Conservation (phyloP, 345 rosid genomes). For the Rhodamnia rubescens region DNA sequence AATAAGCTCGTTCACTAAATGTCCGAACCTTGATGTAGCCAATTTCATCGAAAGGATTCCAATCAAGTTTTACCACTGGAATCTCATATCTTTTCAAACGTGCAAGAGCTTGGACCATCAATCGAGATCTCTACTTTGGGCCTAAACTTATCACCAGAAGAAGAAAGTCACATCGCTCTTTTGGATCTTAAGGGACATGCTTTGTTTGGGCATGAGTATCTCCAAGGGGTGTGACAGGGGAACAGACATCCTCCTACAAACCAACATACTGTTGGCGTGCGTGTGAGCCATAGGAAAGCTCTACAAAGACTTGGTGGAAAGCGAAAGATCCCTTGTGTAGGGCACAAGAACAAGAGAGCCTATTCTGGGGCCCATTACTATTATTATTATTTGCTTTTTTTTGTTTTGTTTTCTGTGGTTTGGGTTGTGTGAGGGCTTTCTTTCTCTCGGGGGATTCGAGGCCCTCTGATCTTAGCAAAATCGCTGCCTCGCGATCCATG, state of each 20-base stretch:
- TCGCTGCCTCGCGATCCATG: not conserved
- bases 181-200: not conserved
- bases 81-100: not conserved
- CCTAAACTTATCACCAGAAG: not conserved
- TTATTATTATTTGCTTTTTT: not conserved
- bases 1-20: not conserved
- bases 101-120: not conserved
- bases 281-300: not conserved
- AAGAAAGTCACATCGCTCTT: not conserved
- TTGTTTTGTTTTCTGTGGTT: not conserved
- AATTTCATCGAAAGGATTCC: not conserved
- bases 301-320: not conserved
- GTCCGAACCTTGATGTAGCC: not conserved
- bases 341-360: not conserved
- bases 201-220: not conserved
- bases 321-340: not conserved
- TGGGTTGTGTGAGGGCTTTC: not conserved
- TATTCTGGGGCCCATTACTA: not conserved
- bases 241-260: not conserved
- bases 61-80: not conserved
- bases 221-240: not conserved
- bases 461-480: not conserved
- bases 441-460: not conserved
- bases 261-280: not conserved
- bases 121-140: not conserved